Base-by-base conservation (phyloP, 1,284 basidiomycete genomes). In the Sanghuangporus sanghuang region DNA sequence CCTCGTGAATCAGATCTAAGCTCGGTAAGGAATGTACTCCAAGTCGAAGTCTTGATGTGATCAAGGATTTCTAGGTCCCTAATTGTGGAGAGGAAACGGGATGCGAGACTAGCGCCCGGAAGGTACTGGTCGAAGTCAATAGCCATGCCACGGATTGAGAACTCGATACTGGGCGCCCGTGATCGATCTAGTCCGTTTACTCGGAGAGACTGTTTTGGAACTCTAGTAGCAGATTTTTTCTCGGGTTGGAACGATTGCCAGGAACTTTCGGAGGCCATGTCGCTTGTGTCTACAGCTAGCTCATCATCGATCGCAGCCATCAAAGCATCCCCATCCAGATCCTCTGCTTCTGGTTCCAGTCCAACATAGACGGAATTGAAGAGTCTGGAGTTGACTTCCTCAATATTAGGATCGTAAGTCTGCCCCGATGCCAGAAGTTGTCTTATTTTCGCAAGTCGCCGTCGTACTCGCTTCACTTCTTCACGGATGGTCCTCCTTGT, bases 21-120 rank as follows among this genome's bases (percentile, higher is more conserved):
- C 64, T 87, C 86, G 1, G 95, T 96, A 64, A 99, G 77, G 74
- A 99, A 99, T 72, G 95, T 98, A 74, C 89, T 91, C 97, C 97
- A 99, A 0, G 96, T 98, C 9, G 96, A 98, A 0, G 96, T 96
- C 79, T 94, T 95, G 80, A 99, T 94, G 72, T 98, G 95, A 76
- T 99, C 96, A 60, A 98, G 78, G 67, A 99, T 97, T 74, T 97
- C 94, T 54, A 94, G 70, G 68, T 93, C 84, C 64, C 78, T 81
- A 64, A 91, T 78, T 32, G 86, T 86, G 3, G 84, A 80, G 59
- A 93, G 79, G 2, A 84, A 80, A 63, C 89, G 80, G 4, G 89
- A 90, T 16, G 87, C 82, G 21, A 89, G 75, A 0, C 81, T 76
- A 63, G 84, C 81, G 23, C 81, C 79, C 4, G 83, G 79, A 1